Percentiles rank a stretch among this genome's conserved stretches.
Conservation (phyloP, 78 protist species). For the Polysphondylium violaceum region DNA sequence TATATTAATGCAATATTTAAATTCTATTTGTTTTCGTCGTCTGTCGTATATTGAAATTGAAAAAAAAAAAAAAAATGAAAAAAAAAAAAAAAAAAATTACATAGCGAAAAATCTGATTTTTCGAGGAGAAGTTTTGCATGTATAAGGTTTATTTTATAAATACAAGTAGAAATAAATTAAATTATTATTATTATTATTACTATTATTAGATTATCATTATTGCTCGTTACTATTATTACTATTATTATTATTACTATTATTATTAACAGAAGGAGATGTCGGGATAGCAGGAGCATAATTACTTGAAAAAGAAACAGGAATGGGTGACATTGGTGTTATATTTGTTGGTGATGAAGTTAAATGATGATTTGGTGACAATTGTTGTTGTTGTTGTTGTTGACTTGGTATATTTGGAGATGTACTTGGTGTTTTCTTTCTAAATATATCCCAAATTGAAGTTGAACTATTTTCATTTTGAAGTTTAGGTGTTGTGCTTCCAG, state of each 20-base stretch:
- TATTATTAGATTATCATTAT: background rate
- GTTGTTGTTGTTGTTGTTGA: too few relatives aligned
- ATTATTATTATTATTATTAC: background rate
- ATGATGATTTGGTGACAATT: background rate
- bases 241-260: background rate
- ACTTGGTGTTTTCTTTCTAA: conserved; percentile 48
- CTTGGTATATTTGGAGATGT: conserved; percentile 1
- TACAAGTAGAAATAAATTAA: too few relatives aligned
- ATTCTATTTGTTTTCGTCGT: too few relatives aligned
- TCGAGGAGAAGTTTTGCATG: too few relatives aligned
- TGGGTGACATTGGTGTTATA: conserved; percentile 5
- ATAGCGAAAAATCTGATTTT: too few relatives aligned
- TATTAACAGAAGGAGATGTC: conserved; percentile 1
- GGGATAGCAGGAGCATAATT: conserved; percentile 12
- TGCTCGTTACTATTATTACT: too few relatives aligned
- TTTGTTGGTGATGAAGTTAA: conserved; percentile 18
- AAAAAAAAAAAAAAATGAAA: too few relatives aligned
- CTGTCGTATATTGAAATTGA: too few relatives aligned
- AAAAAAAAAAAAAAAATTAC: too few relatives aligned
- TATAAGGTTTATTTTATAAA: too few relatives aligned
- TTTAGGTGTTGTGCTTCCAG: background rate
- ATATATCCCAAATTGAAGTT: conserved; percentile 18
- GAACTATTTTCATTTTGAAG: conserved; percentile 19
- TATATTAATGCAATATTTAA: too few relatives aligned
- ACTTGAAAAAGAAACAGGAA: conserved; percentile 12